Conservation (phyloP, 1,284 basidiomycete species). For the Trichosporon sp. region DNA sequence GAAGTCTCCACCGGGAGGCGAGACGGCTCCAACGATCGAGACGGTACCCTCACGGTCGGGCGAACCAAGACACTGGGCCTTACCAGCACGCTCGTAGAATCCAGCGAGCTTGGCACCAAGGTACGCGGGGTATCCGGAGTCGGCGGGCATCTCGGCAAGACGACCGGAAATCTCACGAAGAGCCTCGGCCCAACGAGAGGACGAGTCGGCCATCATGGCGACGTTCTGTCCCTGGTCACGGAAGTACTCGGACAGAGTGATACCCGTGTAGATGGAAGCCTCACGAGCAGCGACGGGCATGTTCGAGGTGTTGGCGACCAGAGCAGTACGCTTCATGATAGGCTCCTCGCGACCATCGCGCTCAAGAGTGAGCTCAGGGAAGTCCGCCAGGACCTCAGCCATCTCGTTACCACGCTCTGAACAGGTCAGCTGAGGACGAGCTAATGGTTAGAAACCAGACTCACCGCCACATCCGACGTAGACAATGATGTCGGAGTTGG, state of each 20-base stretch:
- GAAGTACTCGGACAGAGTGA: constrained; percentile 99
- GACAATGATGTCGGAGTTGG: constrained; percentile 98
- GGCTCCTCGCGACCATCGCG: constrained; percentile 88
- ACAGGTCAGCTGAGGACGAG: constrained; percentile 15
- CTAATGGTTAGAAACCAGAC: constrained; percentile 18
- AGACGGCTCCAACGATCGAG: constrained; percentile 97
- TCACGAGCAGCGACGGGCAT: constrained; percentile 99
- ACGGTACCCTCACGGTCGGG: constrained; percentile 87
- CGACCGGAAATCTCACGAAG: constrained; percentile 99
- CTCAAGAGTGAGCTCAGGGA: constrained; percentile 92
- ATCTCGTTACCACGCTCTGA: constrained; percentile 56
- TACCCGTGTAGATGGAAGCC: constrained; percentile 99
- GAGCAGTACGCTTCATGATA: constrained; percentile 99
- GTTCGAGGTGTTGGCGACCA: constrained; percentile 99
- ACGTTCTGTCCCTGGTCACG: constrained; percentile 97
- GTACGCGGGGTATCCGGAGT: constrained; percentile 98
- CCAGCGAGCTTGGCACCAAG: constrained; percentile 90
- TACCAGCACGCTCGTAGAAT: constrained; percentile 99
- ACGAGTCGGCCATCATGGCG: constrained; percentile 99
- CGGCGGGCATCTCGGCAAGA: constrained; percentile 98
- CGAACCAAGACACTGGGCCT: constrained; percentile 86
- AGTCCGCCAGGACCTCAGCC: constrained; percentile 97
- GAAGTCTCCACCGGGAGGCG: constrained; percentile 98
- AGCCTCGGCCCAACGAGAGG: constrained; percentile 98
- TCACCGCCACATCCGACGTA: constrained; percentile 86